These are phyloP conservation scores for Simplicillium sp. DNA, from an alignment of 2,329 filamentous ascomycete genomes.

Conservation along the genomic window DNA sequence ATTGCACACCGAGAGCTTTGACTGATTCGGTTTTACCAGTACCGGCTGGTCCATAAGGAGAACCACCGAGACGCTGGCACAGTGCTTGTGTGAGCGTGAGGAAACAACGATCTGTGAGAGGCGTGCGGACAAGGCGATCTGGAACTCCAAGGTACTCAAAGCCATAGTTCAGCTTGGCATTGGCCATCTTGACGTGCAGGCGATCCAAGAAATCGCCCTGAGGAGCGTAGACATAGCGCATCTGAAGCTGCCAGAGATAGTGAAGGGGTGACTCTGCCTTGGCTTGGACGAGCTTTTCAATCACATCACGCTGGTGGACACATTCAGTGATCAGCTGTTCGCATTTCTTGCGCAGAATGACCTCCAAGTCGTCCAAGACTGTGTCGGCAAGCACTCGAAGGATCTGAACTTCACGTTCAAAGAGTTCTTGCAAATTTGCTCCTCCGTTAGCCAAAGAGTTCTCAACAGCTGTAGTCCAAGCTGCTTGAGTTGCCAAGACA, in stretches of 20 bases:
- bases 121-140: constrained; percentile 91
- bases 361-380: constrained; percentile 80
- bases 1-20: constrained; percentile 91
- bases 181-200: constrained; percentile 90
- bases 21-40: constrained; percentile 99
- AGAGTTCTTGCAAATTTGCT: constrained; percentile 57
- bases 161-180: constrained; percentile 88
- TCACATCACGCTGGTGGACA: constrained; percentile 91
- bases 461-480: constrained; percentile 86
- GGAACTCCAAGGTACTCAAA: constrained; percentile 97
- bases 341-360: constrained; percentile 88
- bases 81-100: constrained; percentile 93
- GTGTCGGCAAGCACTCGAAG: constrained; percentile 79
- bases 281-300: constrained; percentile 72
- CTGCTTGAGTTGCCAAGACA: constrained; percentile 85
- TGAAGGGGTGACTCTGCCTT: constrained; percentile 70
- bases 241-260: constrained; percentile 89
- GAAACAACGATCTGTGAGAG: constrained; percentile 96
- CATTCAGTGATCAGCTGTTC: constrained; percentile 98
- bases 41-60: constrained; percentile 92
- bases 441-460: constrained; percentile 65
- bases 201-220: constrained; percentile 77
- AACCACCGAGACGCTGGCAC: constrained; percentile 89
- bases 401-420: constrained; percentile 74
- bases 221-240: constrained; percentile 85